Conservation (phyloP, 1,284 basidiomycete genomes). For the Sporisorium scitamineum region DNA sequence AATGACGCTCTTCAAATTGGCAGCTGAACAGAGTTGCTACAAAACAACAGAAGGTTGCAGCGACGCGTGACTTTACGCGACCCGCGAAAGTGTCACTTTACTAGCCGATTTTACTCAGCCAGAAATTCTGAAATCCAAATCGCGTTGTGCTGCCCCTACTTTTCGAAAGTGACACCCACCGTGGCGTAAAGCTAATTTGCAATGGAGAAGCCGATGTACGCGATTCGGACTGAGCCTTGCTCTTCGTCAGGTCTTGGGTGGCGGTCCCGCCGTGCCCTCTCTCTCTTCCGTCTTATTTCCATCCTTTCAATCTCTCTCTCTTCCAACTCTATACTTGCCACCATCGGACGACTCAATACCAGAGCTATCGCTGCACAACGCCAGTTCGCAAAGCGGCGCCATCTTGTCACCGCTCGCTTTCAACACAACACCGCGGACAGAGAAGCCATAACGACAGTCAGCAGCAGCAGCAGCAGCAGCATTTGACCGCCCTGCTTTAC, state of each 20-base stretch:
- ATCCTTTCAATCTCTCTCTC: neutral
- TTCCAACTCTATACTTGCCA: neutral
- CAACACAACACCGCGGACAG: neutral
- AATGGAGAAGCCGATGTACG: neutral
- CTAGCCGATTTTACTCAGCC: slow-evolving; percentile 6
- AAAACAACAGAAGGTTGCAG: neutral
- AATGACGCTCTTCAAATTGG: neutral
- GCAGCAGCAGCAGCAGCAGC: slow-evolving; percentile 1
- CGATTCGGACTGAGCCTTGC: slow-evolving; percentile 1
- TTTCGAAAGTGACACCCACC: slow-evolving; percentile 8
- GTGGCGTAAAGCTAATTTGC: slow-evolving; percentile 1
- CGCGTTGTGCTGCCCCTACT: slow-evolving; percentile 14
- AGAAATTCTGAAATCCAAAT: neutral
- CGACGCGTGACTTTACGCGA: slow-evolving; percentile 50
- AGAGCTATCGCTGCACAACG: neutral
- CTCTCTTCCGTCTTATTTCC: neutral
- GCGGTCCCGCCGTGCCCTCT: neutral
- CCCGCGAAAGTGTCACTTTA: slow-evolving; percentile 40
- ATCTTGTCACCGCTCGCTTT: neutral
- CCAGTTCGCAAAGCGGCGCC: neutral
- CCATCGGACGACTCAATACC: neutral
- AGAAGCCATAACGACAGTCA: too few relatives aligned
- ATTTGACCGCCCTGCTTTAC: slow-evolving; percentile 10
- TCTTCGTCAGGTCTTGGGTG: neutral
- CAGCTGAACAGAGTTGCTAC: neutral